Conservation (phyloP, 257 asterid species). For the Paulownia fortunei region DNA sequence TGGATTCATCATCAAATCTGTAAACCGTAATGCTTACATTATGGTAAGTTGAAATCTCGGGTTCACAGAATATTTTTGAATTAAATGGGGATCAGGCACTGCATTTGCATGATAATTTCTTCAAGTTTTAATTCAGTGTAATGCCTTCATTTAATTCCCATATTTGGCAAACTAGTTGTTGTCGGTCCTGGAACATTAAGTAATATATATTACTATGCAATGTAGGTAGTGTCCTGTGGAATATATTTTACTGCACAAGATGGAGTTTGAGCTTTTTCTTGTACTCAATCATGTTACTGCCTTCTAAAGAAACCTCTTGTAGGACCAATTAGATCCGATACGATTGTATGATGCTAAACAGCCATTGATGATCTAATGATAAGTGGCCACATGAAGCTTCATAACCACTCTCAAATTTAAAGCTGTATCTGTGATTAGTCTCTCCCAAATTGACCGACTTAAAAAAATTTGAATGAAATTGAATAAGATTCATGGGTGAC, state of each 20-base stretch:
- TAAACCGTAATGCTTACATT: slow-evolving; percentile 92
- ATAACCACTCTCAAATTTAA: too few relatives aligned
- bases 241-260: too few relatives aligned
- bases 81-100: background rate
- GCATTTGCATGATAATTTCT: background rate
- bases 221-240: too few relatives aligned
- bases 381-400: too few relatives aligned
- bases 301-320: background rate
- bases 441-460: too few relatives aligned
- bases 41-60: slow-evolving; percentile 63
- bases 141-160: background rate
- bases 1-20: slow-evolving; percentile 82
- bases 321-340: background rate
- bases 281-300: background rate
- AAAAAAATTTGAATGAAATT: too few relatives aligned
- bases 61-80: background rate
- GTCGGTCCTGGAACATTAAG: background rate
- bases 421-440: too few relatives aligned
- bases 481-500: too few relatives aligned
- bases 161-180: background rate
- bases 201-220: too few relatives aligned
- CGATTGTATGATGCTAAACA: too few relatives aligned
- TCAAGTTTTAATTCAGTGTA: background rate
- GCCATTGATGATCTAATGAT: too few relatives aligned
- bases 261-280: too few relatives aligned